Conservation (phyloP, 768 basidiomycete species). For the Pleurotus pulmonarius region DNA sequence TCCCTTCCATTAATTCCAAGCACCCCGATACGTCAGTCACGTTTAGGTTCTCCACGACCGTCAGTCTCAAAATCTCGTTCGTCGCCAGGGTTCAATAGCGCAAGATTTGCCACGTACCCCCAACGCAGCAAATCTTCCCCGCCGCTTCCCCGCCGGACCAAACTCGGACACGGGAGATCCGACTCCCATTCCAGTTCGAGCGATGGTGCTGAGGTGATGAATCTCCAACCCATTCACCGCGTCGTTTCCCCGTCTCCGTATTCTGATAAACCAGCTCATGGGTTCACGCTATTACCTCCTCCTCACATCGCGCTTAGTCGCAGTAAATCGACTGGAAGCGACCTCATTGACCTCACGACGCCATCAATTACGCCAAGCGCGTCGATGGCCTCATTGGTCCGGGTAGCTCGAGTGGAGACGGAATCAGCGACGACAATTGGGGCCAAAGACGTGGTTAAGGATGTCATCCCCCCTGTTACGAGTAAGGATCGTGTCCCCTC, state of each 20-base stretch:
- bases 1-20: slow-evolving; percentile 4
- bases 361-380: neutral
- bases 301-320: neutral
- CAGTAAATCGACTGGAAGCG: slow-evolving; percentile 4
- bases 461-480: neutral
- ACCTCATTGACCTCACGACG: slow-evolving; percentile 7
- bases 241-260: neutral
- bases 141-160: slow-evolving; percentile 2
- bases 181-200: neutral
- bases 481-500: neutral
- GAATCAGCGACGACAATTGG: neutral
- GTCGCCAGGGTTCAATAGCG: neutral
- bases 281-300: neutral
- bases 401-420: neutral
- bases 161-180: slow-evolving; percentile 2
- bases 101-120: slow-evolving; percentile 4
- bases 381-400: neutral
- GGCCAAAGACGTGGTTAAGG: neutral
- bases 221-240: neutral
- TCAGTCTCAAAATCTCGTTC: slow-evolving; percentile 3
- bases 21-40: slow-evolving; percentile 2
- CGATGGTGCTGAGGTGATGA: neutral
- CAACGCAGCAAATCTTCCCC: slow-evolving; percentile 6
- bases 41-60: slow-evolving; percentile 5
- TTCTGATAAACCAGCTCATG: neutral